A percentile compares a stretch with the other conserved stretches of the same genome.
Conservation (phyloP, 805 yeast species). For the Suhomyces xylopsoci region DNA sequence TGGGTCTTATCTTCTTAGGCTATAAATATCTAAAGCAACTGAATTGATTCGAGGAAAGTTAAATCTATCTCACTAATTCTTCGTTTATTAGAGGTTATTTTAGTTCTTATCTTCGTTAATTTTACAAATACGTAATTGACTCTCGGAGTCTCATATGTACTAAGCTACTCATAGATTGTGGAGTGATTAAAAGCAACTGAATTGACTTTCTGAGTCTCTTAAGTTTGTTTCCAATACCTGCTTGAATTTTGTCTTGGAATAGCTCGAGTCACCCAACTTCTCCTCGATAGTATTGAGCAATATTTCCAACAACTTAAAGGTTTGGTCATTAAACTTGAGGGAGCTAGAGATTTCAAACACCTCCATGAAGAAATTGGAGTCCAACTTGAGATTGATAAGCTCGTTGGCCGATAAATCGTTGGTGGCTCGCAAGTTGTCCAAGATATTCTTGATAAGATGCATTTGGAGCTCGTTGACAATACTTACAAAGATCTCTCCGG, state of each 20-base stretch:
- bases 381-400: slow-evolving; percentile 33
- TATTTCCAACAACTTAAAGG: slow-evolving; percentile 13
- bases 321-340: slow-evolving; percentile 32
- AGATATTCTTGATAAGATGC: slow-evolving; percentile 30
- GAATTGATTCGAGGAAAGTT: too few species aligned
- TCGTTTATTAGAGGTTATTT: too few species aligned
- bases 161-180: too few species aligned
- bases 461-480: slow-evolving; percentile 39
- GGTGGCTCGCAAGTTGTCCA: slow-evolving; percentile 27
- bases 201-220: slow-evolving; percentile 28
- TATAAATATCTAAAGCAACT: too few species aligned
- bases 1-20: too few species aligned
- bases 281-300: slow-evolving; percentile 12
- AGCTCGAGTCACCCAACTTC: slow-evolving; percentile 16
- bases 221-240: slow-evolving; percentile 24
- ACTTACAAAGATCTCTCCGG: slow-evolving; percentile 30
- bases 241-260: slow-evolving; percentile 28
- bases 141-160: too few species aligned
- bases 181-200: slow-evolving; percentile 27
- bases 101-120: too few species aligned
- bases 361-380: slow-evolving; percentile 36
- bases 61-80: too few species aligned
- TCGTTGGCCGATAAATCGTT: slow-evolving; percentile 11
- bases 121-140: too few species aligned
- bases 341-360: slow-evolving; percentile 35